Evolutionary conservation across 208 protist genomes (phyloP).

Genomic region (Lotmaria passim): DNA sequence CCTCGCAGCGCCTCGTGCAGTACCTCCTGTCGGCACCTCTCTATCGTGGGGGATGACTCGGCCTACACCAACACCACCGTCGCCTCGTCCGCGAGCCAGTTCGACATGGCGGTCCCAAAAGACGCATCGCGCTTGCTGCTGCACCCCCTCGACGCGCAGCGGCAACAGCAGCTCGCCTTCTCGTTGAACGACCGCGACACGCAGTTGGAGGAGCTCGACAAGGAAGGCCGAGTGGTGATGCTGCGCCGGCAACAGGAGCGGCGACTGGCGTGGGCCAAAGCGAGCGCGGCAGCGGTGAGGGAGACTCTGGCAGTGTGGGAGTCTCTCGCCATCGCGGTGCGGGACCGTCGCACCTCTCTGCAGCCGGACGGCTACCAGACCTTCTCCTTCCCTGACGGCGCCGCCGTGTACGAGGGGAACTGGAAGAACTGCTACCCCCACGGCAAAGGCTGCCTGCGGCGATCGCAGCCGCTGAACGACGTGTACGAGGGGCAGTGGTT

Average conservation of each 20-base stretch:
- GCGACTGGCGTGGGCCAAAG: slow-evolving; percentile 47
- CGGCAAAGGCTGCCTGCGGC: slow-evolving; percentile 75
- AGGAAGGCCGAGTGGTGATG: slow-evolving; percentile 44
- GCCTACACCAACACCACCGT: not conserved
- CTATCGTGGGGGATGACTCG: not conserved
- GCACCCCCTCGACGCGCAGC: slow-evolving; percentile 59
- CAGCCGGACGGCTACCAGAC: slow-evolving; percentile 80
- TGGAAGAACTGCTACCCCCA: slow-evolving; percentile 90
- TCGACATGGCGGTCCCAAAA: slow-evolving; percentile 38
- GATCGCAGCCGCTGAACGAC: slow-evolving; percentile 52
- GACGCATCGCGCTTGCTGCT: slow-evolving; percentile 50
- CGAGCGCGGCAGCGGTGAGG: slow-evolving; percentile 45
- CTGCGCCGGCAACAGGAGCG: slow-evolving; percentile 59
- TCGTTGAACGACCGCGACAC: slow-evolving; percentile 36
- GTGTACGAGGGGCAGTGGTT: slow-evolving; percentile 93
- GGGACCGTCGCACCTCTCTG: slow-evolving; percentile 63
- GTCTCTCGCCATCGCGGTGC: slow-evolving; percentile 52
- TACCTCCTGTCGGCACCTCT: not conserved
- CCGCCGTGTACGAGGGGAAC: slow-evolving; percentile 85
- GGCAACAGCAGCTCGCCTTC: slow-evolving; percentile 35
- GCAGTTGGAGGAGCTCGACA: slow-evolving; percentile 45
- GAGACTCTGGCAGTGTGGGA: slow-evolving; percentile 56
- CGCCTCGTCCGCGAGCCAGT: slow-evolving; percentile 2
- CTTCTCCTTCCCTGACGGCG: slow-evolving; percentile 80
- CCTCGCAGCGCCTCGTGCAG: not conserved